Percentiles rank a stretch among this genome's conserved stretches.
phyloP scores from a whole-genome alignment of 192 early-diverging fungal genomes.

The Geosiphon pyriformis region DNA sequence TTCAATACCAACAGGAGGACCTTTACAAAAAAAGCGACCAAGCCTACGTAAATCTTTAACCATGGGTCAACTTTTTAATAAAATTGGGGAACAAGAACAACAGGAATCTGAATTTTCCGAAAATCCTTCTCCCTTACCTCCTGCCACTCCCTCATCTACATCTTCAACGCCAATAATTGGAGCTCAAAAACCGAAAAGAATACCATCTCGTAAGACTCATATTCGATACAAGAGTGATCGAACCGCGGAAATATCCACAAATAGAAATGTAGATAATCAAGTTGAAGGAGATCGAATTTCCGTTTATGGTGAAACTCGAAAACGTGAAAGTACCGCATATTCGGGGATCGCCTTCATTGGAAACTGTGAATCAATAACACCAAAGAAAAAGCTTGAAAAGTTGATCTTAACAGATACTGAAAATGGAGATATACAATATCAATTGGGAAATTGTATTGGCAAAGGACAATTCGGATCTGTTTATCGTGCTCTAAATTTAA shows the following conservation, averaged over 20 bases:
- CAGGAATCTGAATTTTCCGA: slow-evolving; percentile 10
- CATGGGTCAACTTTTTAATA: slow-evolving; percentile 7
- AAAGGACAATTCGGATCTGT: slow-evolving; percentile 87
- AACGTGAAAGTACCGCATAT: slow-evolving; percentile 13
- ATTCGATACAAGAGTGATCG: slow-evolving; percentile 16
- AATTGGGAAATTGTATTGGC: slow-evolving; percentile 85
- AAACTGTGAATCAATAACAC: slow-evolving; percentile 25
- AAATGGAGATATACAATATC: slow-evolving; percentile 24
- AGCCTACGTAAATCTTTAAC: slow-evolving; percentile 14
- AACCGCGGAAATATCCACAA: slow-evolving; percentile 7
- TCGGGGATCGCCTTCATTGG: slow-evolving; percentile 14
- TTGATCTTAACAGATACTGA: slow-evolving; percentile 35
- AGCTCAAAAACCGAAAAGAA: background rate
- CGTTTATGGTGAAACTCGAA: background rate
- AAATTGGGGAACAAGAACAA: background rate
- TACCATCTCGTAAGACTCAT: slow-evolving; percentile 7
- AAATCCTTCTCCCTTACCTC: background rate
- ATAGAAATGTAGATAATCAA: background rate
- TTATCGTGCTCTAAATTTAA: slow-evolving; percentile 76
- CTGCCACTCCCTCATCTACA: background rate
- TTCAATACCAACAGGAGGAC: no score
- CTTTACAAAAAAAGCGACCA: background rate
- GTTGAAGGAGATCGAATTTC: background rate
- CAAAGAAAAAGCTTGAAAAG: slow-evolving; percentile 29
- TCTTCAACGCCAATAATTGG: background rate